A percentile compares a stretch with the other conserved stretches of the same genome.
Evolutionary conservation across 2,329 filamentous ascomycete genomes (phyloP).

Genomic region (Diaporthe ilicicola): DNA sequence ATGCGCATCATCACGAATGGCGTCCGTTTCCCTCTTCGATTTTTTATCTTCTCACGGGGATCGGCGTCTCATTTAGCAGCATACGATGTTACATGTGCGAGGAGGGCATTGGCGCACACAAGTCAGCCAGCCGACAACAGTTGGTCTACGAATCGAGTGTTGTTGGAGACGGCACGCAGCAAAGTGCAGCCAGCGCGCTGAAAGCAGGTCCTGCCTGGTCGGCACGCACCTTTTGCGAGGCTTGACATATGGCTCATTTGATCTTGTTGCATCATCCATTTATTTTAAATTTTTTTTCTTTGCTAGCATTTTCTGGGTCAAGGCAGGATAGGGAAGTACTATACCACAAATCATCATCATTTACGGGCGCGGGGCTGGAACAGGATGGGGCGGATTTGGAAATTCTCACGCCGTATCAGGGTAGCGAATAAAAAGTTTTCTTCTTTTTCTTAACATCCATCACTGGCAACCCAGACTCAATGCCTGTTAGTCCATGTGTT

Average conservation of each 20-base stretch:
- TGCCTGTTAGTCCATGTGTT: neutral
- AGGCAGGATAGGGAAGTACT: conserved; percentile 27
- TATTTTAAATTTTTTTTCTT: too few species aligned
- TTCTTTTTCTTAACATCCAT: neutral
- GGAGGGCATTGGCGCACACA: neutral
- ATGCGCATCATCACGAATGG: neutral
- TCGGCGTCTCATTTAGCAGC: neutral
- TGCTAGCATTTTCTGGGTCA: conserved; percentile 30
- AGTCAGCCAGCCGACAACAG: neutral
- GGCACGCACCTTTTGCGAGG: neutral
- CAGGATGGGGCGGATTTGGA: neutral
- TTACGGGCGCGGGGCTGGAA: conserved; percentile 7
- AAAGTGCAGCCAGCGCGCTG: neutral
- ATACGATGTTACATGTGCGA: neutral
- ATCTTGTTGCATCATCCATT: neutral
- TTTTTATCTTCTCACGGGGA: neutral
- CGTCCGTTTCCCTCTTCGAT: neutral
- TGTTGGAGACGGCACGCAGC: neutral
- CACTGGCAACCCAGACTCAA: too few species aligned
- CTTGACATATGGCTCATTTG: neutral
- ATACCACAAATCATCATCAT: conserved; percentile 31
- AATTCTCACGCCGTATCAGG: neutral
- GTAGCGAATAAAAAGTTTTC: conserved; percentile 17
- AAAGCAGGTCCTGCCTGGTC: neutral
- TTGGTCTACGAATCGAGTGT: neutral